Conservation (phyloP, 768 basidiomycete species). For the Mycena metata region DNA sequence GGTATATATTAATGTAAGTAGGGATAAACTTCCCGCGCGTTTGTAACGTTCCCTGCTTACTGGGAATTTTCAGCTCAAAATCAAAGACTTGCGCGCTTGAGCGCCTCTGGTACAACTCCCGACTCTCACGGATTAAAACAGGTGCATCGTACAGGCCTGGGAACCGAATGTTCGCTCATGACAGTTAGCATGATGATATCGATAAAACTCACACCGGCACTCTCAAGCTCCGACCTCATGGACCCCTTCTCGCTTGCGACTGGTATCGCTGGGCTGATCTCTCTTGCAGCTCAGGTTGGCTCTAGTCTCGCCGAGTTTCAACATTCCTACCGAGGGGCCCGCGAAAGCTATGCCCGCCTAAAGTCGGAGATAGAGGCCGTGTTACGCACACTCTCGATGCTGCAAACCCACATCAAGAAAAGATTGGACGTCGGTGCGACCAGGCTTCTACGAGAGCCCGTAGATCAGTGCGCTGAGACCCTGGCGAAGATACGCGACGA, state of each 20-base stretch:
- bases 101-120: too few relatives aligned
- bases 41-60: too few relatives aligned
- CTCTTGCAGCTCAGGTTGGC: conserved; percentile 13
- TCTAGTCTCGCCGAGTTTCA: conserved; percentile 1
- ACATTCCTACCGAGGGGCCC: neutral
- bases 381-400: conserved; percentile 6
- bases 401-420: neutral
- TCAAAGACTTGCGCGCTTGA: too few relatives aligned
- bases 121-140: too few relatives aligned
- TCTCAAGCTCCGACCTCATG: too few relatives aligned
- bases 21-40: too few relatives aligned
- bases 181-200: too few relatives aligned
- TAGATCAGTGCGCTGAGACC: neutral
- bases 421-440: neutral
- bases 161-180: too few relatives aligned
- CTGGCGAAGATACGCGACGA: neutral
- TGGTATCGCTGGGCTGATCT: conserved; percentile 8
- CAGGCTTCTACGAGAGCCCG: neutral
- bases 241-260: conserved; percentile 20
- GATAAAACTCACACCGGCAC: too few relatives aligned
- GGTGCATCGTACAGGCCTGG: too few relatives aligned
- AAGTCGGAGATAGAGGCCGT: neutral
- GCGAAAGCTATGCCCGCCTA: conserved; percentile 2
- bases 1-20: too few relatives aligned
- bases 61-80: too few relatives aligned